A percentile compares a stretch with the other conserved stretches of the same genome.
These are phyloP conservation scores for Starmera quercuum DNA, from an alignment of 805 yeast genomes.

Conservation along the genomic window DNA sequence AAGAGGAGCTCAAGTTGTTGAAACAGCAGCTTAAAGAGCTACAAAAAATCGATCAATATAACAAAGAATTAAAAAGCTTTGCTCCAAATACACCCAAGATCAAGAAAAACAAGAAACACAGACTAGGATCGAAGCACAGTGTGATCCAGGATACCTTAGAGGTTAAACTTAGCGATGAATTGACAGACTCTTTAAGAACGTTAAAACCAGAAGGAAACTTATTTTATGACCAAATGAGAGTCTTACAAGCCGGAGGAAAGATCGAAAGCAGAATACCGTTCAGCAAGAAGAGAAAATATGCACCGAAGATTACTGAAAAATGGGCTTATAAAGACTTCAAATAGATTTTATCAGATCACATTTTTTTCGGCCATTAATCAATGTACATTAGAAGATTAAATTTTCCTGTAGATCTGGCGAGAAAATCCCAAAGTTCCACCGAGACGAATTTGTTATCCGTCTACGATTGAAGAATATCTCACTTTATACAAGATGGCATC, in stretches of 20 bases:
- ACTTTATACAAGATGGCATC: too few relatives aligned
- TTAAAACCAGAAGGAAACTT: constrained; percentile 88
- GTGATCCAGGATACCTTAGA: constrained; percentile 45
- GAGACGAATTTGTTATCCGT: too few relatives aligned
- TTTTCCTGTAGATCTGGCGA: too few relatives aligned
- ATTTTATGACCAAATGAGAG: constrained; percentile 73
- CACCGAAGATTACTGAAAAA: constrained; percentile 78
- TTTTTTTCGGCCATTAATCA: neutral
- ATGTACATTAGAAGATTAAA: constrained; percentile 3
- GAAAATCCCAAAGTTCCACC: too few relatives aligned
- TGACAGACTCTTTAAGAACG: constrained; percentile 75
- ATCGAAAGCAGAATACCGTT: constrained; percentile 73
- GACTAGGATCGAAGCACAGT: constrained; percentile 38
- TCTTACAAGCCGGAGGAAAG: constrained; percentile 77
- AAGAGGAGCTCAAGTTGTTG: constrained; percentile 47
- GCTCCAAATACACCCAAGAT: constrained; percentile 10
- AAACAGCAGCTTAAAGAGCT: constrained; percentile 57
- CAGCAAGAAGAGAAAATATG: constrained; percentile 57
- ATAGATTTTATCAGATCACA: constrained; percentile 20
- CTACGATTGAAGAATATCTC: neutral
- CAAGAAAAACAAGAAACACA: constrained; percentile 26
- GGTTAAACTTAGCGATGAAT: constrained; percentile 82
- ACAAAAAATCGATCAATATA: constrained; percentile 33
- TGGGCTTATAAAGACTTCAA: constrained; percentile 90
- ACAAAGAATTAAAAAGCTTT: constrained; percentile 19